Evolutionary conservation across 768 basidiomycete species (phyloP).

Genomic region (Serendipita sp.): DNA sequence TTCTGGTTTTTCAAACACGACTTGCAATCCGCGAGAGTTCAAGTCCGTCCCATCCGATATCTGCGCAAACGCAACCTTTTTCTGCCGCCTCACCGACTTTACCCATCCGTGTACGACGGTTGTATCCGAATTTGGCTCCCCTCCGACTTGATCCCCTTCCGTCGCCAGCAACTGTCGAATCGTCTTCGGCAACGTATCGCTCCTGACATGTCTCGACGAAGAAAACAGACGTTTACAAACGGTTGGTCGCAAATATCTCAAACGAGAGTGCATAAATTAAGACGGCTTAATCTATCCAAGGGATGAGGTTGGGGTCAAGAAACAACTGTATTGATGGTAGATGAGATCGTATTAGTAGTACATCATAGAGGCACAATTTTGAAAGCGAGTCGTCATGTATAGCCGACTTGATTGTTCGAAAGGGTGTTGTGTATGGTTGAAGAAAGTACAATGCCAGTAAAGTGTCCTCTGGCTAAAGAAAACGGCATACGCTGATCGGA

Average conservation of each 20-base stretch:
- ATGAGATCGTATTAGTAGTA: neutral
- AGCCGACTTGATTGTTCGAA: neutral
- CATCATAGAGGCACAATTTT: neutral
- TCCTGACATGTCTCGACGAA: neutral
- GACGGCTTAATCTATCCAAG: neutral
- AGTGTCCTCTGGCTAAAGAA: no score
- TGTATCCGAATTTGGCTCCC: neutral
- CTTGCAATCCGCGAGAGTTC: slow-evolving; percentile 42
- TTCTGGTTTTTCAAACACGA: slow-evolving; percentile 42
- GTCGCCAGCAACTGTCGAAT: neutral
- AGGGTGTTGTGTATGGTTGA: no score
- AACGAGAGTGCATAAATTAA: neutral
- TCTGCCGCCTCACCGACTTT: slow-evolving; percentile 71
- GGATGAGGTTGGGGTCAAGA: neutral
- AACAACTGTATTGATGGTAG: neutral
- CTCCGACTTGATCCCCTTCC: neutral
- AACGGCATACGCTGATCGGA: no score
- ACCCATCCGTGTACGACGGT: slow-evolving; percentile 63
- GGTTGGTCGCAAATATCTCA: neutral
- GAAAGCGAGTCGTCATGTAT: neutral
- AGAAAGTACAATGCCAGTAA: no score
- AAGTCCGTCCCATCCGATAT: neutral
- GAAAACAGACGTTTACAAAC: neutral
- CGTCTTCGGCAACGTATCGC: neutral
- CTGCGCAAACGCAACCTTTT: slow-evolving; percentile 65